Conservation (phyloP, 2,329 filamentous ascomycete genomes). For the Trichoderma lentiforme region DNA sequence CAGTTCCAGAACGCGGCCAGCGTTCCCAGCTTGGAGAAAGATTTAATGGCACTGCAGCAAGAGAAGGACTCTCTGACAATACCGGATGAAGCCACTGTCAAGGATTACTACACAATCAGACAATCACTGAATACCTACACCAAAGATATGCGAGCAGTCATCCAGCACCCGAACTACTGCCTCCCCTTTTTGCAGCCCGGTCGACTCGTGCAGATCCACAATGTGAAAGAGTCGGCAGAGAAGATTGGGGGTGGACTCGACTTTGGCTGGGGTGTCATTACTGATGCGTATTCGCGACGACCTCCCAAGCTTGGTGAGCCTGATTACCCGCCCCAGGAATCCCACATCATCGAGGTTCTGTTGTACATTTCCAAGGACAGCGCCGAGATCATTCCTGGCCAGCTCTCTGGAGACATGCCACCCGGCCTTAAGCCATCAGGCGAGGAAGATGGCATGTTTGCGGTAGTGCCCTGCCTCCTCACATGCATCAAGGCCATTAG, state of each 20-base stretch:
- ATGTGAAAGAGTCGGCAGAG: constrained; percentile 50
- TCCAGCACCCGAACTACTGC: constrained; percentile 87
- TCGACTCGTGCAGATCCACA: constrained; percentile 82
- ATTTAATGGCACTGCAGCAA: constrained; percentile 73
- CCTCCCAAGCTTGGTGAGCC: constrained; percentile 64
- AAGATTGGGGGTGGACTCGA: constrained; percentile 48
- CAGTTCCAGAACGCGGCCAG: constrained; percentile 96
- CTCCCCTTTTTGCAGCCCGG: constrained; percentile 81
- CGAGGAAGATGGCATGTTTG: constrained; percentile 32
- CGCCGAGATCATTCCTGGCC: constrained; percentile 41
- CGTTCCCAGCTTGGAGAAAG: constrained; percentile 78
- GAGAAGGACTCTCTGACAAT: constrained; percentile 73
- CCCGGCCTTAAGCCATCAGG: constrained; percentile 52
- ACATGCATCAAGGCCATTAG: constrained; percentile 82
- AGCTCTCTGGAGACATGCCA: constrained; percentile 46
- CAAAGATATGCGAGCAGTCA: constrained; percentile 85
- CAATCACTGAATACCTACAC: constrained; percentile 80
- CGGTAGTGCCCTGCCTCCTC: constrained; percentile 72
- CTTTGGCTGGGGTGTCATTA: constrained; percentile 91
- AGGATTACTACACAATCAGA: constrained; percentile 89
- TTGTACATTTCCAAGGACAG: constrained; percentile 56
- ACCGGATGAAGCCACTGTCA: constrained; percentile 80
- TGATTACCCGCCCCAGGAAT: constrained; percentile 70
- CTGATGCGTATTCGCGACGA: constrained; percentile 67
- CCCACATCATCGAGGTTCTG: constrained; percentile 78